A percentile compares a stretch with the other conserved stretches of the same genome.
Conservation (phyloP, 176 grass and related monocot genomes). For the Rhynchospora tenuis region DNA sequence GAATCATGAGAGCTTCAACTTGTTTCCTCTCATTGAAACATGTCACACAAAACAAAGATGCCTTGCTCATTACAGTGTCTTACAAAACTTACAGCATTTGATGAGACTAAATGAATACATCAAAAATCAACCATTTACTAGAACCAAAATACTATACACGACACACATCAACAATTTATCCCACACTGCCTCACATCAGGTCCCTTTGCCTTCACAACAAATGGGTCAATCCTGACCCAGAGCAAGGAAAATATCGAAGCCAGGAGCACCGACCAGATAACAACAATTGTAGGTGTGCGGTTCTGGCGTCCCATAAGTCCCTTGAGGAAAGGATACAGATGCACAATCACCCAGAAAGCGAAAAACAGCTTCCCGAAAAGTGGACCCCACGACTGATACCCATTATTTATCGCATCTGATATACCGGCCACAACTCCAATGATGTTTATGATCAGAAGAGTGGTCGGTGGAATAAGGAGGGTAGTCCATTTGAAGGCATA, state of each 20-base stretch:
- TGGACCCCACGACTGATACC: conserved; percentile 80
- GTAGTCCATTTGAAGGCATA: conserved; percentile 99
- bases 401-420: conserved; percentile 94
- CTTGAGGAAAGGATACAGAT: conserved; percentile 96
- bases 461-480: conserved; percentile 86
- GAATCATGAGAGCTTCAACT: background rate
- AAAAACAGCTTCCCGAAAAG: conserved; percentile 97
- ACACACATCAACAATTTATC: conserved; percentile 67
- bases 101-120: conserved; percentile 27
- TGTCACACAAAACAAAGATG: conserved; percentile 33
- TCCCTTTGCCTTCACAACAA: conserved; percentile 68
- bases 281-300: conserved; percentile 84
- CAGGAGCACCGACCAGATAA: conserved; percentile 88
- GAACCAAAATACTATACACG: background rate
- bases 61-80: conserved; percentile 18
- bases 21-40: conserved; percentile 27
- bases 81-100: conserved; percentile 56
- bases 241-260: conserved; percentile 97
- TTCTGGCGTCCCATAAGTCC: conserved; percentile 93
- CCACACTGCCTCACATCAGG: conserved; percentile 81
- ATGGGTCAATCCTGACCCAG: conserved; percentile 92
- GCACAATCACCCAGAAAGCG: conserved; percentile 93
- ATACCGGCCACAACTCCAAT: conserved; percentile 88
- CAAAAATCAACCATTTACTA: conserved; percentile 34
- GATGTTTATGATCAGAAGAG: conserved; percentile 83